A percentile compares a stretch with the other conserved stretches of the same genome.
These are phyloP conservation scores for Kwoniella sp. DNA, from an alignment of 768 basidiomycete genomes.

Conservation along the genomic window DNA sequence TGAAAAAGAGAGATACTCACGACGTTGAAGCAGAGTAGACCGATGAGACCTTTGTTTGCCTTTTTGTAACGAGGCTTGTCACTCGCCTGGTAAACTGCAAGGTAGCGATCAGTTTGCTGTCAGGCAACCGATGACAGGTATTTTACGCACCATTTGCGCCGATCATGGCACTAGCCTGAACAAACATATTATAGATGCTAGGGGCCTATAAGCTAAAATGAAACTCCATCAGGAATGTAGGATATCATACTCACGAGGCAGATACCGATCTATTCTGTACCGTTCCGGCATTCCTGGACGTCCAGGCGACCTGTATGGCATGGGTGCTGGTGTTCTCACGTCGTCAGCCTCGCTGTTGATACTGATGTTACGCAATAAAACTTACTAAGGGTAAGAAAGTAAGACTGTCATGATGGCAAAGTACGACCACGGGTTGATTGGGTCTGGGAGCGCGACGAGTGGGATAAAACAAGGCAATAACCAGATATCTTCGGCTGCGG, in stretches of 20 bases:
- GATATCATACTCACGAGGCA: slow-evolving; percentile 31
- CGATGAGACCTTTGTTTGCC: slow-evolving; percentile 52
- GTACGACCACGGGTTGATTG: slow-evolving; percentile 44
- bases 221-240: neutral
- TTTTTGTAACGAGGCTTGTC: slow-evolving; percentile 29
- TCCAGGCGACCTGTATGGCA: slow-evolving; percentile 55
- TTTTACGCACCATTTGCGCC: slow-evolving; percentile 35
- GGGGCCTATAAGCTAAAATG: too few relatives aligned
- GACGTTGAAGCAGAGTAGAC: slow-evolving; percentile 51
- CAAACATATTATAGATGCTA: slow-evolving; percentile 52
- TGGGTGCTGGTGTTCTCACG: slow-evolving; percentile 31
- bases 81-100: slow-evolving; percentile 7
- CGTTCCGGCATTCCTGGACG: slow-evolving; percentile 44
- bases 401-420: slow-evolving; percentile 51
- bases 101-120: neutral
- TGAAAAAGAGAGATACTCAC: too few relatives aligned
- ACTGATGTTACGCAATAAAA: neutral
- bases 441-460: slow-evolving; percentile 32
- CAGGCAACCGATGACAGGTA: too few relatives aligned
- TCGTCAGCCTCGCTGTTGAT: neutral
- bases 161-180: slow-evolving; percentile 50
- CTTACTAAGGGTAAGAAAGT: slow-evolving; percentile 49
- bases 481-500: slow-evolving; percentile 51
- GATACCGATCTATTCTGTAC: slow-evolving; percentile 54
- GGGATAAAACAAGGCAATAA: slow-evolving; percentile 50